Percentiles rank a stretch among this genome's conserved stretches.
These are phyloP conservation scores for Vitis hybrid DNA, from an alignment of 177 flowering plant species.

Conservation along the genomic window DNA sequence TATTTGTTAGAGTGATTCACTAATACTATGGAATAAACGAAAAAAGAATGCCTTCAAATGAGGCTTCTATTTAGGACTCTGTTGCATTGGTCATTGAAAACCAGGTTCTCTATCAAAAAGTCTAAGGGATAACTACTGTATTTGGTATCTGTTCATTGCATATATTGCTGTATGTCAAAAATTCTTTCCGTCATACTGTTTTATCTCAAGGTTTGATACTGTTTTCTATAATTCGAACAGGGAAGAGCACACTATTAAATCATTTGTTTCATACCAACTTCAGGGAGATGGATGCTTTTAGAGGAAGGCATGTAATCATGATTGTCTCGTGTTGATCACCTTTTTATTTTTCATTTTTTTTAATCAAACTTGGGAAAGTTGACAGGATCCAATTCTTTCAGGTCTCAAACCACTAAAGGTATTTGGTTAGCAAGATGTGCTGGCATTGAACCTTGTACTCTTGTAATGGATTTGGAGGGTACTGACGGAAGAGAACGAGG, in stretches of 20 bases:
- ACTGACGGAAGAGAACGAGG: conserved; percentile 99
- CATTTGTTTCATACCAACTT: conserved; percentile 84
- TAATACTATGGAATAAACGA: too few species aligned
- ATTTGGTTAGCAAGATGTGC: conserved; percentile 89
- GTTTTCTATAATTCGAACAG: conserved; percentile 34
- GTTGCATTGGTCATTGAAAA: too few species aligned
- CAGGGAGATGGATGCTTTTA: conserved; percentile 94
- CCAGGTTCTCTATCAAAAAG: too few species aligned
- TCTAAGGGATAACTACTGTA: background rate
- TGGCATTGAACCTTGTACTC: conserved; percentile 83
- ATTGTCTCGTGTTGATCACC: background rate
- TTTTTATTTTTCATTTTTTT: background rate
- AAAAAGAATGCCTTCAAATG: too few species aligned
- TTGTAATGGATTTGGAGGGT: conserved; percentile 99
- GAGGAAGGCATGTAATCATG: conserved; percentile 62
- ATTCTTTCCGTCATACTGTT: background rate
- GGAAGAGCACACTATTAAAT: conserved; percentile 93
- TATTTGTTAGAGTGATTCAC: too few species aligned
- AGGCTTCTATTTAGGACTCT: too few species aligned
- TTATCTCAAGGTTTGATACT: background rate
- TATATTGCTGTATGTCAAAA: background rate
- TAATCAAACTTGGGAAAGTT: background rate
- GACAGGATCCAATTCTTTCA: conserved; percentile 20
- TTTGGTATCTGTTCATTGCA: background rate
- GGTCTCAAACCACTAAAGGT: conserved; percentile 98